These are phyloP conservation scores for Exophiala alcalophila DNA, from an alignment of 2,329 filamentous ascomycete species.

Conservation along the genomic window DNA sequence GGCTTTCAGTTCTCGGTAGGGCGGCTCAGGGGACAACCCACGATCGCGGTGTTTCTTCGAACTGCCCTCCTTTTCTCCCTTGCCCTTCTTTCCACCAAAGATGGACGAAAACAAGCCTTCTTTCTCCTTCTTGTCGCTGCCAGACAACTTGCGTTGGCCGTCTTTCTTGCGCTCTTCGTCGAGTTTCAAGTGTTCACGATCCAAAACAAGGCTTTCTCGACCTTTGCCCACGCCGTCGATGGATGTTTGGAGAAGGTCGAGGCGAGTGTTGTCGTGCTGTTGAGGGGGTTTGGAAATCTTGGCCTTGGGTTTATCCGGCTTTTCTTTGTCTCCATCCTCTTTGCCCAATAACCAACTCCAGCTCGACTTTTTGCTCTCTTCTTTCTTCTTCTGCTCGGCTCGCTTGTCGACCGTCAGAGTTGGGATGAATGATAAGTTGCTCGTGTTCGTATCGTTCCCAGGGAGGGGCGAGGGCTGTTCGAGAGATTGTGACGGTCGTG, in stretches of 20 bases:
- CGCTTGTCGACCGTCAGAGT: constrained; percentile 73
- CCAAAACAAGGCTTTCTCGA: constrained; percentile 79
- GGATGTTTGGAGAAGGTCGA: constrained; percentile 83
- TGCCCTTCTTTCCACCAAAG: constrained; percentile 83
- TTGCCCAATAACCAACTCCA: constrained; percentile 72
- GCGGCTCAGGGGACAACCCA: constrained; percentile 77
- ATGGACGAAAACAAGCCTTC: constrained; percentile 91
- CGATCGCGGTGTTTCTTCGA: constrained; percentile 72
- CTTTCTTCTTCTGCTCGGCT: constrained; percentile 72
- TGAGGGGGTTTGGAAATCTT: constrained; percentile 53
- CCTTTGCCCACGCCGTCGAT: constrained; percentile 66
- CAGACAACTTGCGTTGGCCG: constrained; percentile 65
- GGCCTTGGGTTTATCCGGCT: constrained; percentile 64
- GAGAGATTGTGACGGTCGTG: constrained; percentile 50
- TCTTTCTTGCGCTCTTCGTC: constrained; percentile 73
- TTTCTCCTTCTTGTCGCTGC: constrained; percentile 82
- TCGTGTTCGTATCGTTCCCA: constrained; percentile 68
- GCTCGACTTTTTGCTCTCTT: constrained; percentile 70
- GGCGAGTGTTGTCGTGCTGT: constrained; percentile 71
- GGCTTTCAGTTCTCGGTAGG: constrained; percentile 68
- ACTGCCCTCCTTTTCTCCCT: constrained; percentile 69
- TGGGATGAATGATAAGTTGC: constrained; percentile 76
- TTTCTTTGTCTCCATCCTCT: constrained; percentile 64
- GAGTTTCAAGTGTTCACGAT: constrained; percentile 73
- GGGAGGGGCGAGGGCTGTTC: constrained; percentile 70